Percentiles rank a stretch among this genome's conserved stretches.
These are phyloP conservation scores for Geotrichum aggregatum DNA, from an alignment of 1,139 yeast species.

Conservation along the genomic window DNA sequence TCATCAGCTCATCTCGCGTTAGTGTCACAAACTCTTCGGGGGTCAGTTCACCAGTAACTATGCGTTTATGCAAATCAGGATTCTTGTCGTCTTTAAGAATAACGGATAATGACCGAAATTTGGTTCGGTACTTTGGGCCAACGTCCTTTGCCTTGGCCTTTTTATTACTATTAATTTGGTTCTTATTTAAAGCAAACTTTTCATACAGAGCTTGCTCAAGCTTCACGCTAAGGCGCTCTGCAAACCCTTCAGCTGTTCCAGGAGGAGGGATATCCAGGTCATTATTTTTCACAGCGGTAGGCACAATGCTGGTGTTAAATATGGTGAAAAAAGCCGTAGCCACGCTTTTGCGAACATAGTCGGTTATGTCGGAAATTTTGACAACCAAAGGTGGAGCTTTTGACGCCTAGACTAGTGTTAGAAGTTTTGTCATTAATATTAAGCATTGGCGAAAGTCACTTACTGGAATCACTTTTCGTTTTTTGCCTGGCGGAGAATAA, in stretches of 20 bases:
- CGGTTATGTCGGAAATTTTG: slow-evolving; percentile 9
- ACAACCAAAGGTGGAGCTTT: neutral
- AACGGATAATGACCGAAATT: slow-evolving; percentile 51
- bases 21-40: slow-evolving; percentile 53
- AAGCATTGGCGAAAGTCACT: neutral
- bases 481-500: slow-evolving; percentile 9
- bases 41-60: slow-evolving; percentile 47
- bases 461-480: slow-evolving; percentile 8
- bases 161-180: slow-evolving; percentile 13
- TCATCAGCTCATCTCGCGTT: slow-evolving; percentile 61
- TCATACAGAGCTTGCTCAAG: slow-evolving; percentile 44
- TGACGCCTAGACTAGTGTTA: neutral
- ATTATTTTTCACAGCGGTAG: slow-evolving; percentile 38
- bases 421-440: too few relatives aligned
- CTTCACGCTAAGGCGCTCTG: slow-evolving; percentile 41
- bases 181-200: slow-evolving; percentile 35
- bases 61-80: slow-evolving; percentile 44
- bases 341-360: slow-evolving; percentile 42
- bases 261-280: slow-evolving; percentile 39
- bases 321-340: slow-evolving; percentile 40
- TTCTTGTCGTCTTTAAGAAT: slow-evolving; percentile 54
- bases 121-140: slow-evolving; percentile 49
- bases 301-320: slow-evolving; percentile 43
- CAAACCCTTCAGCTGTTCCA: slow-evolving; percentile 40
- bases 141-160: slow-evolving; percentile 37